Conservation (phyloP, 176 grass and related monocot genomes). For the Cenchrus fungigraminus region DNA sequence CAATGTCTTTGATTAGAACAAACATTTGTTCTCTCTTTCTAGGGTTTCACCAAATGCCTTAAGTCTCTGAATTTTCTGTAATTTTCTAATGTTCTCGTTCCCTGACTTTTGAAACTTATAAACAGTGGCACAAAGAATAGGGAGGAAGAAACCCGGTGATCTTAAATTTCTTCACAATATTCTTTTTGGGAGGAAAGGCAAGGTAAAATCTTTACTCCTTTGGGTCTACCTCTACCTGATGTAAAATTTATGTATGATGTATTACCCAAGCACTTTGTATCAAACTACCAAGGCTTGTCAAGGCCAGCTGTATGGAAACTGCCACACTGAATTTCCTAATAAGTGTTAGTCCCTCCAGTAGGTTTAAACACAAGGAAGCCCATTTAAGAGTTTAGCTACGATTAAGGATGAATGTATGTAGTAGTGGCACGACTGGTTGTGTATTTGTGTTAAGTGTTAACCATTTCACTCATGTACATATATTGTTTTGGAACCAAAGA, state of each 20-base stretch:
- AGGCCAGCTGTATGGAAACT: constrained; percentile 15
- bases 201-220: constrained; percentile 59
- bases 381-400: background rate
- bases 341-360: background rate
- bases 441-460: constrained; percentile 17
- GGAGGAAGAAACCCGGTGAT: constrained; percentile 82
- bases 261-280: constrained; percentile 4
- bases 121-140: constrained; percentile 82
- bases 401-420: constrained; percentile 14
- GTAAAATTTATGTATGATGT: background rate
- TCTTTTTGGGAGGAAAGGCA: constrained; percentile 97
- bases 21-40: background rate
- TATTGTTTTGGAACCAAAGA: constrained; percentile 11
- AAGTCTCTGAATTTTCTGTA: background rate
- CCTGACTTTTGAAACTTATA: constrained; percentile 39
- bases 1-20: constrained; percentile 7
- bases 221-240: constrained; percentile 17
- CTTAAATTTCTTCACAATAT: constrained; percentile 90
- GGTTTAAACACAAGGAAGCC: background rate
- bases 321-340: constrained; percentile 11
- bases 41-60: constrained; percentile 1
- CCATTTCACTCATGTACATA: background rate
- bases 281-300: background rate
- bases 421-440: background rate
- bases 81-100: constrained; percentile 2